Percentiles rank a stretch among this genome's conserved stretches.
Conservation (phyloP, 2,329 filamentous ascomycete species). For the Alternaria arborescens region DNA sequence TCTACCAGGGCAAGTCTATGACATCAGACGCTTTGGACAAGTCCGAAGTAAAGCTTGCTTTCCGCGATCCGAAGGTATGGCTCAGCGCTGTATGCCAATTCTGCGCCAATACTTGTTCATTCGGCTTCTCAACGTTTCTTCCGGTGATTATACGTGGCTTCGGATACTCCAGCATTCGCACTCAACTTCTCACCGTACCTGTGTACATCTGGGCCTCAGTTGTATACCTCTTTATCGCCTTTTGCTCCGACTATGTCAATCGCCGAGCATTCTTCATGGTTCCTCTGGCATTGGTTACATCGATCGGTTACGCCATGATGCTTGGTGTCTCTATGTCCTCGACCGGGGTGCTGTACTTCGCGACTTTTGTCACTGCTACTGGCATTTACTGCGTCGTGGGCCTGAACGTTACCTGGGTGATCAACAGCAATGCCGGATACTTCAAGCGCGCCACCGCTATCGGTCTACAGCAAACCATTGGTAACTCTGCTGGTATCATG, state of each 20-base stretch:
- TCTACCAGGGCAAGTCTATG: not conserved
- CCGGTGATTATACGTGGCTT: not conserved
- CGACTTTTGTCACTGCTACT: not conserved
- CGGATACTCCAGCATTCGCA: not conserved
- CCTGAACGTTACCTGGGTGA: not conserved
- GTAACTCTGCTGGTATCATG: not conserved
- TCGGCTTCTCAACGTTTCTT: not conserved
- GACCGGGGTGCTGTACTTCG: not conserved
- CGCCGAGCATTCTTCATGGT: not conserved
- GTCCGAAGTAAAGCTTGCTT: not conserved
- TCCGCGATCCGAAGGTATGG: not conserved
- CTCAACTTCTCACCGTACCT: not conserved
- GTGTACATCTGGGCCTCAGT: not conserved
- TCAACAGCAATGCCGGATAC: not conserved
- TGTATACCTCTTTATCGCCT: not conserved
- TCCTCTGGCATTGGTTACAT: not conserved
- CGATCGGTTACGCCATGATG: not conserved
- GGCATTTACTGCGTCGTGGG: not conserved
- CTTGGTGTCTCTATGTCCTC: not conserved
- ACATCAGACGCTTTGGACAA: not conserved
- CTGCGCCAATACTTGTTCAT: not conserved
- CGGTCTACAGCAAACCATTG: not conserved
- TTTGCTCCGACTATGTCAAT: not conserved
- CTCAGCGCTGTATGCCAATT: not conserved
- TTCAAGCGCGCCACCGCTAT: not conserved